phyloP scores from a whole-genome alignment of 2,329 filamentous ascomycete species.

The Verticillium dahliae region DNA sequence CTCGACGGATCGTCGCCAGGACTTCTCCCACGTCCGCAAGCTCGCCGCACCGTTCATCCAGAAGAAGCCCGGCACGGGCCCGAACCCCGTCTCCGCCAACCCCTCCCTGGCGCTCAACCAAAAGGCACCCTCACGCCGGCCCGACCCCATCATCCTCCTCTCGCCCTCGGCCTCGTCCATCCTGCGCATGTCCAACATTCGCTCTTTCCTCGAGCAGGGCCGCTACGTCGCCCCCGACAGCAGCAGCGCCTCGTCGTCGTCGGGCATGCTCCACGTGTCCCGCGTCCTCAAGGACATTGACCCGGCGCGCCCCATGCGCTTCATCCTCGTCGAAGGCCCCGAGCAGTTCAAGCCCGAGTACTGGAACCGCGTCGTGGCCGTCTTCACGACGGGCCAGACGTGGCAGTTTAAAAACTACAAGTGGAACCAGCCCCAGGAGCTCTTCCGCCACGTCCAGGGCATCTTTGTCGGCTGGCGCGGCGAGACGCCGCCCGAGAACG shows the following conservation, averaged over 20 bases:
- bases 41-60: slow-evolving; percentile 71
- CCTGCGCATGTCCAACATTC: slow-evolving; percentile 91
- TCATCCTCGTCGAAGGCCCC: slow-evolving; percentile 90
- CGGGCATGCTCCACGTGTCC: slow-evolving; percentile 80
- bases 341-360: slow-evolving; percentile 97
- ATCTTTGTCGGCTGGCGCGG: slow-evolving; percentile 89
- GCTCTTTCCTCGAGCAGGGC: slow-evolving; percentile 83
- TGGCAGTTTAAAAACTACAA: slow-evolving; percentile 99
- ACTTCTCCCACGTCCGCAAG: slow-evolving; percentile 92
- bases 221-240: slow-evolving; percentile 72
- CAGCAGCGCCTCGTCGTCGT: slow-evolving; percentile 56
- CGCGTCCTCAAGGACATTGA: slow-evolving; percentile 69
- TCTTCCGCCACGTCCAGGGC: slow-evolving; percentile 84
- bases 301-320: slow-evolving; percentile 68
- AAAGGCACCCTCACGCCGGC: slow-evolving; percentile 42
- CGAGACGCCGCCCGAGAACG: slow-evolving; percentile 69
- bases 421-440: slow-evolving; percentile 80
- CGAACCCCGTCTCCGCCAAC: slow-evolving; percentile 26
- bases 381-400: slow-evolving; percentile 94
- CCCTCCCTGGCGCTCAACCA: slow-evolving; percentile 47
- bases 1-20: slow-evolving; percentile 40
- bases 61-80: slow-evolving; percentile 42
- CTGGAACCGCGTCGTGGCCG: slow-evolving; percentile 89
- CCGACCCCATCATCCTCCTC: slow-evolving; percentile 89
- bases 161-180: slow-evolving; percentile 93